Evolutionary conservation across 768 basidiomycete genomes (phyloP), one percentile per base, ranked within the genome.

Genomic region (Mycena floridula): DNA sequence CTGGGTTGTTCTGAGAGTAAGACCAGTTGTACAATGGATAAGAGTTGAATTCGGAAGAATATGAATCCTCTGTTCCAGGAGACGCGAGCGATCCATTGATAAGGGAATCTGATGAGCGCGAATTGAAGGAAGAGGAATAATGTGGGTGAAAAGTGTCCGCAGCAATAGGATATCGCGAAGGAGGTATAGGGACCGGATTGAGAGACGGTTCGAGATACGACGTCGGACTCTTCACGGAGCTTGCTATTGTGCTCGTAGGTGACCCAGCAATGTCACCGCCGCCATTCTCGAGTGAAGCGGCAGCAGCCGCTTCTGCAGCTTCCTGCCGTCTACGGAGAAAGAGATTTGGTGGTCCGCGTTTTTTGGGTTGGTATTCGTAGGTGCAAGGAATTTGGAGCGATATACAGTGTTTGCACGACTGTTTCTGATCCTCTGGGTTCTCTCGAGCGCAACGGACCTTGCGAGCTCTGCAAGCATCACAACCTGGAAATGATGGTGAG

Each of bases 351-450:
- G 92, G 92, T 0, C 92, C 92, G 45, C 92, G 72, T 64, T 94
- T 94, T 72, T 92, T 92, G 16, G 92, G 92, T 59, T 89, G 86
- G 60, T 94, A 94, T 58, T 90, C 86, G 54, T 93, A 95, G 1
- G 87, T 91, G 61, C 92, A 93, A 5, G 81, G 76, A 40, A 92
- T 85, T 16, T 81, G 84, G 40, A 93, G 78, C 1, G 84, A 75
- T 53, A 85, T 71, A 60, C 89, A 93, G 58, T 92, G 89, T 59
- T 88, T 91, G 84, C 89, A 92, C 7, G 84, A 73, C 51, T 80
- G 80, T 61, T 82, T 85, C 8, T 77, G 69, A 57, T 87, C 85
- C 50, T 87, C 85, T 21, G 81, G 76, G 53, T 82, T 82, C 57
- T 91, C 89, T 50, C 84, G 72, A 5, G 84, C 82, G 56, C 89